Base-by-base conservation (phyloP, 2,329 filamentous ascomycete genomes). In the Meredithiella fracta region DNA sequence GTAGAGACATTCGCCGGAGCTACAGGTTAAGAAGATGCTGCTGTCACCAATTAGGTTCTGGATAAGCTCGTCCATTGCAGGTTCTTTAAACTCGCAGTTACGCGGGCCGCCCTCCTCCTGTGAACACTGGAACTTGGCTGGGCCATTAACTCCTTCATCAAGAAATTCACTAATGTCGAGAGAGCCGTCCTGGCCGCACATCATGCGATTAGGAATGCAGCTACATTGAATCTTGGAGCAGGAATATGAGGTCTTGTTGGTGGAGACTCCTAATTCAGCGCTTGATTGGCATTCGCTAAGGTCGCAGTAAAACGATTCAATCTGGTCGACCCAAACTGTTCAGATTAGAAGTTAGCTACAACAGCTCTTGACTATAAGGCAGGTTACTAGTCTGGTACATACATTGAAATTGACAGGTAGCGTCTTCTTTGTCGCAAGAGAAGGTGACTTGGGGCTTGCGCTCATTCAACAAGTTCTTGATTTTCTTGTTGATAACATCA, bases 291-390 rank as follows among this genome's bases (percentile, higher is more conserved):
- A 98, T 15, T 83, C 83, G 64, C 87, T 80, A 58, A 98, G 74
- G 60, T 85, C 82, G 71, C 94, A 98, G 69, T 94, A 98, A 73
- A 98, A 98, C 1, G 92, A 97, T 70, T 98, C 92, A 60, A 79
- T 75, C 62, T 91, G 79, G 63, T 94, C 90, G 51, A 98, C 88
- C 91, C 92, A 98, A 70, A 98, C 85, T 90, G 62, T 29, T 6
- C 38, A 49, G 29, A 34, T 29, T 8, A n/a, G 40, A 4, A 7
- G 25, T 58, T 22, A 62, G 57, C 44, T 53, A 15, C 38, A 14
- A 23, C 17, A 3, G 20, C 22, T 50, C 23, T 2, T 25, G 26
- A 51, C 37, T n/a, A 37, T n/a, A n/a, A n/a, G 42, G 25, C 44
- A 5, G 11, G 29, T 5, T 34, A 34, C 11, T 34, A 58, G 9